Evolutionary conservation across 768 basidiomycete species (phyloP).

Genomic region (Trametopsis cervina): DNA sequence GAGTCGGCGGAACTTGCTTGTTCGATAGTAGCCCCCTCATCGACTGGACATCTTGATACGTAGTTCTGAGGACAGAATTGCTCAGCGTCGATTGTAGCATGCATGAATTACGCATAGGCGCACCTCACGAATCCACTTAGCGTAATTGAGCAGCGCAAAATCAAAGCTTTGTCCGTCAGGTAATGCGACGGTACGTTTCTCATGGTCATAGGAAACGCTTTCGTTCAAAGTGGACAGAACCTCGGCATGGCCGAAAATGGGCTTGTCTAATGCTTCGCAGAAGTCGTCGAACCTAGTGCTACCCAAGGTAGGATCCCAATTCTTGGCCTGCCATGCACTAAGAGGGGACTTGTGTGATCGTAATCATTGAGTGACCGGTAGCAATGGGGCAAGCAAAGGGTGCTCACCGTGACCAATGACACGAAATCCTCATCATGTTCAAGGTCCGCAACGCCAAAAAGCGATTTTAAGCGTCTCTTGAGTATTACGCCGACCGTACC

Average conservation of each 20-base stretch:
- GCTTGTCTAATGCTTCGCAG: conserved; percentile 48
- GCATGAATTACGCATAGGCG: conserved; percentile 8
- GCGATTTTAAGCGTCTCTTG: conserved; percentile 49
- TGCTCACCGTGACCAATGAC: conserved; percentile 52
- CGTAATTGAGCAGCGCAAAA: conserved; percentile 64
- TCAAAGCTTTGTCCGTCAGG: conserved; percentile 45
- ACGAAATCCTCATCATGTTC: conserved; percentile 75
- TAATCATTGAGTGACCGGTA: background rate
- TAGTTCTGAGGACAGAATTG: conserved; percentile 31
- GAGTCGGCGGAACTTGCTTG: conserved; percentile 31
- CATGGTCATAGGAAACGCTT: conserved; percentile 36
- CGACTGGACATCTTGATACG: conserved; percentile 52
- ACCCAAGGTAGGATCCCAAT: conserved; percentile 75
- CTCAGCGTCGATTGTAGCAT: background rate
- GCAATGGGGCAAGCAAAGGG: background rate
- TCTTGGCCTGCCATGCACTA: conserved; percentile 73
- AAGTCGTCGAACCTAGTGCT: conserved; percentile 63
- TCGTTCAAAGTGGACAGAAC: conserved; percentile 22
- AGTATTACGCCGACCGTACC: conserved; percentile 26
- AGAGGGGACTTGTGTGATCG: conserved; percentile 42
- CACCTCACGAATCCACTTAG: conserved; percentile 67
- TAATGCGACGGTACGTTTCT: conserved; percentile 39
- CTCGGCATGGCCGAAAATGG: conserved; percentile 27
- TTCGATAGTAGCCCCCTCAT: conserved; percentile 32
- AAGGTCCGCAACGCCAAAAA: conserved; percentile 70